phyloP scores from a whole-genome alignment of 495 filamentous ascomycete genomes.

The Schizothecium vesticola region DNA sequence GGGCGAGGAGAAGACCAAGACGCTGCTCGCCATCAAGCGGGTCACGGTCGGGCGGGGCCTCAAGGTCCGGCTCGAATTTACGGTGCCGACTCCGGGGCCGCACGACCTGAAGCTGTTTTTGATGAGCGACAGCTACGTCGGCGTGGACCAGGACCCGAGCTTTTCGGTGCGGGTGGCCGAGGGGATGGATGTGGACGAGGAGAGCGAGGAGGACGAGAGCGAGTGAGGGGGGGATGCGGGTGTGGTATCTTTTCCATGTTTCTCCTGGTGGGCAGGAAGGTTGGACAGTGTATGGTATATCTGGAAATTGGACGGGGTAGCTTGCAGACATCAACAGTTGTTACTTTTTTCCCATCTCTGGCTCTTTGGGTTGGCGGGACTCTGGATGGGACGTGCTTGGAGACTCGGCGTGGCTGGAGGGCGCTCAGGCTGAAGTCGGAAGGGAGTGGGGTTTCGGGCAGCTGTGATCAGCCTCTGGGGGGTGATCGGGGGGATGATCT shows the following conservation, averaged over 20 bases:
- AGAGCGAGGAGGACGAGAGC: conserved; percentile 65
- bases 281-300: conserved; percentile 19
- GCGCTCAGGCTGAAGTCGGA: conserved; percentile 18
- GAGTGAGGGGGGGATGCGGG: conserved; percentile 3
- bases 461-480: conserved; percentile 17
- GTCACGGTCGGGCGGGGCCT: conserved; percentile 77
- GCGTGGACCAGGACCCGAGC: conserved; percentile 90
- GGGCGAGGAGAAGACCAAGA: conserved; percentile 82
- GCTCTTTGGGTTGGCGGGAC: background rate
- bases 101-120: conserved; percentile 87
- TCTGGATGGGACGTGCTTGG: background rate
- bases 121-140: conserved; percentile 97
- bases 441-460: conserved; percentile 20
- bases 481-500: background rate
- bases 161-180: conserved; percentile 83
- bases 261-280: background rate
- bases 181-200: conserved; percentile 92
- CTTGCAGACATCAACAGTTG: background rate
- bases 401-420: background rate
- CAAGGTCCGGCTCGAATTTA: conserved; percentile 78
- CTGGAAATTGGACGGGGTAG: background rate
- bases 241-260: background rate
- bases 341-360: background rate
- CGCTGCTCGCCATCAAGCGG: conserved; percentile 85
- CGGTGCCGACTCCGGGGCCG: conserved; percentile 75